Evolutionary conservation across 208 protist species (phyloP).

Genomic region (Wallacemonas collosoma): DNA sequence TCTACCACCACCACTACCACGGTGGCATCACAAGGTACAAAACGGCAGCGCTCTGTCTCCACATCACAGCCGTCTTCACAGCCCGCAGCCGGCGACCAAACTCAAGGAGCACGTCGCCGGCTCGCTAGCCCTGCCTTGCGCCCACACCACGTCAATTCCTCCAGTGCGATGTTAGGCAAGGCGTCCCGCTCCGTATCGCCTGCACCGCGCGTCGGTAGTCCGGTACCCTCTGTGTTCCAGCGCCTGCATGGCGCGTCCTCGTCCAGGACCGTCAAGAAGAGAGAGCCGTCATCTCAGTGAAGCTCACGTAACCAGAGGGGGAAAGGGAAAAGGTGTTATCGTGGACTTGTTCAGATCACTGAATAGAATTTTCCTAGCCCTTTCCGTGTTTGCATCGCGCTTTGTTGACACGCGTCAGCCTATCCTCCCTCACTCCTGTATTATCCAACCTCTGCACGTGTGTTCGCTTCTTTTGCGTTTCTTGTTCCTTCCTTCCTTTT

Average conservation of each 20-base stretch:
- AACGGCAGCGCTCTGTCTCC: neutral
- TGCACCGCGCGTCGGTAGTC: neutral
- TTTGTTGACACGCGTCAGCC: too few species aligned
- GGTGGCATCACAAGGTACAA: neutral
- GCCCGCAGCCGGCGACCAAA: neutral
- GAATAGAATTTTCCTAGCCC: too few species aligned
- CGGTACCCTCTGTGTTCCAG: constrained; percentile 13
- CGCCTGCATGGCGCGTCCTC: constrained; percentile 10
- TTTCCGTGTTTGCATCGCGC: too few species aligned
- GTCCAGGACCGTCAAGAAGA: neutral
- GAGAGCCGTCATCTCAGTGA: neutral
- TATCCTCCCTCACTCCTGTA: too few species aligned
- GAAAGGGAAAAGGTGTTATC: too few species aligned
- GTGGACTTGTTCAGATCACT: too few species aligned
- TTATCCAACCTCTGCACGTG: too few species aligned
- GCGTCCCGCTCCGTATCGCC: neutral
- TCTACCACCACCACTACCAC: neutral
- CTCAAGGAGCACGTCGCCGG: neutral
- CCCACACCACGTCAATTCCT: neutral
- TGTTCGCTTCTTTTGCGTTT: neutral
- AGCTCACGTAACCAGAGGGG: neutral
- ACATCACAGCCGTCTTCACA: neutral
- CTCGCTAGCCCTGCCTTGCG: constrained; percentile 7
- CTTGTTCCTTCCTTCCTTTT: constrained; percentile 3
- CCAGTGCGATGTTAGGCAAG: neutral